Percentiles rank a stretch among this genome's conserved stretches.
Evolutionary conservation across 2,329 filamentous ascomycete genomes (phyloP).

Genomic region (Cytospora mali): DNA sequence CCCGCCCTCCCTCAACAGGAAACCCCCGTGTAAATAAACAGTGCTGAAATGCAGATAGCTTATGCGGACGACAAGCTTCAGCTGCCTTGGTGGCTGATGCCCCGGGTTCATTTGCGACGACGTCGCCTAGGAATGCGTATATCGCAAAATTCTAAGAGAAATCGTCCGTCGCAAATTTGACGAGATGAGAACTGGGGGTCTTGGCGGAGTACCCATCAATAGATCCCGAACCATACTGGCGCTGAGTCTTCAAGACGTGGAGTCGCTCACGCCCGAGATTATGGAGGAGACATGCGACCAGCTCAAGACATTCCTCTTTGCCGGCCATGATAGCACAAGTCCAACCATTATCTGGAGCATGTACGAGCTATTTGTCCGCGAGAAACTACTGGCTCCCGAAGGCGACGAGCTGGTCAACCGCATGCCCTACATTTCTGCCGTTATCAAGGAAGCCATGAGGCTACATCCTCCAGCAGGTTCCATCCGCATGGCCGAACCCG

Average conservation of each 20-base stretch:
- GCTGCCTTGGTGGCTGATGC: slow-evolving; percentile 31
- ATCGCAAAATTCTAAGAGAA: background rate
- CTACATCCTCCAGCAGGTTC: slow-evolving; percentile 35
- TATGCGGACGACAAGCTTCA: slow-evolving; percentile 8
- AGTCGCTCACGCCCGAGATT: slow-evolving; percentile 33
- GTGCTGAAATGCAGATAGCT: background rate
- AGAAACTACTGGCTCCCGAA: slow-evolving; percentile 34
- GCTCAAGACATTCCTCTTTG: slow-evolving; percentile 44
- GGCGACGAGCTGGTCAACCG: slow-evolving; percentile 39
- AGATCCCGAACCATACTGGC: slow-evolving; percentile 37
- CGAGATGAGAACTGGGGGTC: background rate
- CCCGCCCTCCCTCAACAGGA: no score
- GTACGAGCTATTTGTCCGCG: slow-evolving; percentile 42
- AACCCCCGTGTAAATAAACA: no score
- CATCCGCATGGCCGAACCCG: slow-evolving; percentile 34
- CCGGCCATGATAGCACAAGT: slow-evolving; percentile 45
- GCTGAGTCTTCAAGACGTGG: slow-evolving; percentile 37
- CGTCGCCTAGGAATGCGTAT: slow-evolving; percentile 11
- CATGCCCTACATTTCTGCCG: slow-evolving; percentile 32
- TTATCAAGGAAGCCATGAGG: slow-evolving; percentile 17
- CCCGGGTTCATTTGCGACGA: slow-evolving; percentile 23
- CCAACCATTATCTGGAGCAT: slow-evolving; percentile 40
- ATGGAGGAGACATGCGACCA: slow-evolving; percentile 39
- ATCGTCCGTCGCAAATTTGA: background rate
- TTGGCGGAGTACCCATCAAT: background rate